A percentile compares a stretch with the other conserved stretches of the same genome.
Conservation (phyloP, 495 filamentous ascomycete species). For the Astrothelium macrocarpum region DNA sequence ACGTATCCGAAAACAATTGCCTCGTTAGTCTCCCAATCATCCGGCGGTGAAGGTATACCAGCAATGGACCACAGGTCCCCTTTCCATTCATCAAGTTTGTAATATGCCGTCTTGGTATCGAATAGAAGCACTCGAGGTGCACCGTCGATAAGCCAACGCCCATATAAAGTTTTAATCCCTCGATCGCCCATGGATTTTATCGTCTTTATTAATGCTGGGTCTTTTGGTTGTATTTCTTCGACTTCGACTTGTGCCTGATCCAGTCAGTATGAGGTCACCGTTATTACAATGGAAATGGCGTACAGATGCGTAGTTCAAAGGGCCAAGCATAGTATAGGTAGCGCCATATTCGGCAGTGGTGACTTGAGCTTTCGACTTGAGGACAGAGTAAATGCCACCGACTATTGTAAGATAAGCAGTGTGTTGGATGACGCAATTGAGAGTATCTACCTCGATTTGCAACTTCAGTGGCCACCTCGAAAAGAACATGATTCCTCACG, state of each 20-base stretch:
- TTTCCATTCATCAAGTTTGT: constrained; percentile 94
- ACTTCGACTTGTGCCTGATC: constrained; percentile 84
- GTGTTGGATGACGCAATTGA: neutral
- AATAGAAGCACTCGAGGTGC: constrained; percentile 89
- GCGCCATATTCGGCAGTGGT: constrained; percentile 98
- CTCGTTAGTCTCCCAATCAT: constrained; percentile 93
- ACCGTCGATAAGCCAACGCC: constrained; percentile 94
- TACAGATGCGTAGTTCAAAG: constrained; percentile 82
- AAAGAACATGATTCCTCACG: constrained; percentile 73
- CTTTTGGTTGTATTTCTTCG: constrained; percentile 77
- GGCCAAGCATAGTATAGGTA: constrained; percentile 89
- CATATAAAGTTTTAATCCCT: constrained; percentile 84
- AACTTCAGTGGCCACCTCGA: constrained; percentile 93
- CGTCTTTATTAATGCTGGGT: constrained; percentile 67
- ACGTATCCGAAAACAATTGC: constrained; percentile 96
- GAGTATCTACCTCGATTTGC: constrained; percentile 71
- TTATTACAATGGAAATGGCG: constrained; percentile 23
- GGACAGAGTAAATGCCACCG: constrained; percentile 95
- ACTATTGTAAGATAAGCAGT: constrained; percentile 41
- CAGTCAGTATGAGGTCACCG: constrained; percentile 1
- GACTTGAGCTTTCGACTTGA: constrained; percentile 97
- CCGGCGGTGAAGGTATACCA: constrained; percentile 83
- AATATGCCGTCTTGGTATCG: constrained; percentile 86
- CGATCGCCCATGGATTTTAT: constrained; percentile 84
- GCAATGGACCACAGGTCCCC: constrained; percentile 85